Conservation (phyloP, 305 asterid genomes). For the Fraxinus paxiana region DNA sequence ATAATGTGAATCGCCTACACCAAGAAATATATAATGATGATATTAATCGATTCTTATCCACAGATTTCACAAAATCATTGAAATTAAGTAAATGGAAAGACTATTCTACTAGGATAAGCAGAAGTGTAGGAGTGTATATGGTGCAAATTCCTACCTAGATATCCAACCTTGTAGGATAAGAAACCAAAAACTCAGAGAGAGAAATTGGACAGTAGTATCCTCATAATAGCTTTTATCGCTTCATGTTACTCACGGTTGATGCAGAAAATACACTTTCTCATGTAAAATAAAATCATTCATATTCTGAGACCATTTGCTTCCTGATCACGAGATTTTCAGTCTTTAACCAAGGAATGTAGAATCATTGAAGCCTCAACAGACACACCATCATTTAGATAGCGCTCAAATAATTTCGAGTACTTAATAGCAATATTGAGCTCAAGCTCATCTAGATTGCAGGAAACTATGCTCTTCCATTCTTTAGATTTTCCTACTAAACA, state of each 20-base stretch:
- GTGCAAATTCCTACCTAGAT: conserved; percentile 7
- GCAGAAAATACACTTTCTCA: not conserved
- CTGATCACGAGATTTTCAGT: conserved; percentile 27
- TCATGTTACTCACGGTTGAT: not conserved
- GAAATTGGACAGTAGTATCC: not conserved
- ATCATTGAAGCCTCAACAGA: conserved; percentile 51
- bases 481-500: conserved; percentile 57
- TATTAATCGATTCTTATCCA: not conserved
- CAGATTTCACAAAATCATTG: not conserved
- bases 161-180: not conserved
- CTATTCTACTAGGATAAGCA: not conserved
- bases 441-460: conserved; percentile 36
- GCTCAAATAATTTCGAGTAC: conserved; percentile 49
- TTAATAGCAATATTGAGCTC: conserved; percentile 46
- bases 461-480: conserved; percentile 62
- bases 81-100: not conserved
- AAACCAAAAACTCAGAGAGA: not conserved
- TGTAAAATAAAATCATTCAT: conserved; percentile 9
- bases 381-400: conserved; percentile 40
- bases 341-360: conserved; percentile 49
- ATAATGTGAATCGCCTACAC: conserved; percentile 4
- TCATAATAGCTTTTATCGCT: not conserved
- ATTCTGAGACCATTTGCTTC: conserved; percentile 10
- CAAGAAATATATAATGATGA: not conserved
- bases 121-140: not conserved